A percentile compares a stretch with the other conserved stretches of the same genome.
Evolutionary conservation across 2,329 filamentous ascomycete genomes (phyloP).

Genomic region (Penicillium sp.): DNA sequence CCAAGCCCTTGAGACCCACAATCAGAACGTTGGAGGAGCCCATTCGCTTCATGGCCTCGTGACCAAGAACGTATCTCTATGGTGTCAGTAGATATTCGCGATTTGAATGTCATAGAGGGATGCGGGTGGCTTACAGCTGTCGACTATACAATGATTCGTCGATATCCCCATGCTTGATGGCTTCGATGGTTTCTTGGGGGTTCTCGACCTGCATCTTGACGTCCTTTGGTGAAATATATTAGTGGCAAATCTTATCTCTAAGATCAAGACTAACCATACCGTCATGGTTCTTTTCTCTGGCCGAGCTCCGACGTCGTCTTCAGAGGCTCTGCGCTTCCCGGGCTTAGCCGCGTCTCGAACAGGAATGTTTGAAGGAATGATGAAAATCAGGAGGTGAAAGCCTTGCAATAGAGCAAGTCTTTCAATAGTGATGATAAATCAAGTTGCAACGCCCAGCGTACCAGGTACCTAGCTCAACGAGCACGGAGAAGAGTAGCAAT

Average conservation of each 20-base stretch:
- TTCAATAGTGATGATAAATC: conserved; percentile 26
- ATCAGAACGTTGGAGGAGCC: conserved; percentile 88
- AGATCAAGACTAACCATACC: conserved; percentile 28
- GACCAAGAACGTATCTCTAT: conserved; percentile 57
- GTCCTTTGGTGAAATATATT: conserved; percentile 33
- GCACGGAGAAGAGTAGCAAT: conserved; percentile 8
- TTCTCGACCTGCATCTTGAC: conserved; percentile 55
- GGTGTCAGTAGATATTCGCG: conserved; percentile 8
- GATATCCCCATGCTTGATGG: conserved; percentile 57
- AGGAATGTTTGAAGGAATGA: conserved; percentile 37
- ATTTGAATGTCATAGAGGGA: background rate
- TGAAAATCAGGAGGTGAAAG: conserved; percentile 34
- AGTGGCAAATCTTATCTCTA: conserved; percentile 11
- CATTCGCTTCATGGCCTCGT: conserved; percentile 97
- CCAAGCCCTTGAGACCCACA: conserved; percentile 82
- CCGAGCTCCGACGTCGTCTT: conserved; percentile 39
- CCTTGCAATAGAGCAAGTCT: conserved; percentile 37
- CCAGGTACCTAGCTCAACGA: conserved; percentile 19
- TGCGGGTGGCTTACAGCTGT: conserved; percentile 43
- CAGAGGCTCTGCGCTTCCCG: conserved; percentile 47
- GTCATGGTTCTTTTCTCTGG: conserved; percentile 48
- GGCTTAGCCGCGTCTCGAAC: conserved; percentile 41
- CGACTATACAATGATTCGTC: conserved; percentile 60
- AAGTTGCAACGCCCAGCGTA: conserved; percentile 24
- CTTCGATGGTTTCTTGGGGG: conserved; percentile 49